A percentile compares a stretch with the other conserved stretches of the same genome.
These are phyloP conservation scores for Angomonas desouzai DNA, from an alignment of 208 protist genomes.

Conservation along the genomic window DNA sequence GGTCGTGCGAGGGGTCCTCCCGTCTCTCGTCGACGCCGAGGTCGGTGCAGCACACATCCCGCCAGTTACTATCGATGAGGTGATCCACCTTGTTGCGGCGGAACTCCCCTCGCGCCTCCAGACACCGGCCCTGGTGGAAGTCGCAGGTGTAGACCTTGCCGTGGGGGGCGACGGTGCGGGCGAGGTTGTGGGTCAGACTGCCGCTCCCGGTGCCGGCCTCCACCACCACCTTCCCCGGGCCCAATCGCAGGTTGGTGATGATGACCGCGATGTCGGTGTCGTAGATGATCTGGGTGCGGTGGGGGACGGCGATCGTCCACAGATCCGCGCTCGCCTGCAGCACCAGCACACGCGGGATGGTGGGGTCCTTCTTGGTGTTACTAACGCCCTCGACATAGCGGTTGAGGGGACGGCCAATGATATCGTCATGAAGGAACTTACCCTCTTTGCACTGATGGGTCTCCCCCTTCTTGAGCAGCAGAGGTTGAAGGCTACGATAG, in stretches of 20 bases:
- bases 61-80: constrained; percentile 73
- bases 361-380: constrained; percentile 53
- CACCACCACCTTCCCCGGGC: constrained; percentile 68
- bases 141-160: constrained; percentile 86
- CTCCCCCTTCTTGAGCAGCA: constrained; percentile 49
- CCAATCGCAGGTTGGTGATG: constrained; percentile 62
- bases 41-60: constrained; percentile 78
- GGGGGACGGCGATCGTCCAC: constrained; percentile 87
- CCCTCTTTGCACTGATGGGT: constrained; percentile 78
- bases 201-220: constrained; percentile 91
- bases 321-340: constrained; percentile 84
- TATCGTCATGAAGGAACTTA: constrained; percentile 79
- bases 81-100: constrained; percentile 53
- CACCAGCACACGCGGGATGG: constrained; percentile 45
- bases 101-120: constrained; percentile 77
- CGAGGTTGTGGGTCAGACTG: constrained; percentile 82
- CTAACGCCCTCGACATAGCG: constrained; percentile 52
- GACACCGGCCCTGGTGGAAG: constrained; percentile 82
- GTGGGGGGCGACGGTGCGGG: constrained; percentile 70
- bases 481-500: constrained; percentile 59
- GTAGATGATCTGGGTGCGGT: constrained; percentile 92
- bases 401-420: constrained; percentile 71
- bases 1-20: background rate
- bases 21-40: background rate
- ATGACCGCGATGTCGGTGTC: constrained; percentile 90